A percentile compares a stretch with the other conserved stretches of the same genome.
These are phyloP conservation scores for Taphrina pruni DNA, from an alignment of 1,139 yeast genomes.

Conservation along the genomic window DNA sequence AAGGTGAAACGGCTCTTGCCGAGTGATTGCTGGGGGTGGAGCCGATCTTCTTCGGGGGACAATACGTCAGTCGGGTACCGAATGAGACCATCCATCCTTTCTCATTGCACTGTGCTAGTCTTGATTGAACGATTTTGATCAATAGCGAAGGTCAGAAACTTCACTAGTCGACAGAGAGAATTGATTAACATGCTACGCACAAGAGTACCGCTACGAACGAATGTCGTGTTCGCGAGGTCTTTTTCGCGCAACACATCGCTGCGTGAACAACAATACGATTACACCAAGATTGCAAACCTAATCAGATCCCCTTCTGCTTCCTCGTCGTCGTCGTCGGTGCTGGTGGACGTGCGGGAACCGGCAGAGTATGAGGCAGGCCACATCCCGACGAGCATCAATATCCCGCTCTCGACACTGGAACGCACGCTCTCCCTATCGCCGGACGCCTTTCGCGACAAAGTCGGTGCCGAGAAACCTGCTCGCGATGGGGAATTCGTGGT, in stretches of 20 bases:
- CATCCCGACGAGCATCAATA: slow-evolving; percentile 82
- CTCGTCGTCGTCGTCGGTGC: too few relatives aligned
- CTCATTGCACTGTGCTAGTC: not conserved
- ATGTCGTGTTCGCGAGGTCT: not conserved
- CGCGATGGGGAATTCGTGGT: slow-evolving; percentile 74
- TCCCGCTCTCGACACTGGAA: slow-evolving; percentile 89
- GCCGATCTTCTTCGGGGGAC: not conserved
- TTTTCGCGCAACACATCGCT: not conserved
- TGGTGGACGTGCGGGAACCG: slow-evolving; percentile 85
- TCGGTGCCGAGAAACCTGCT: slow-evolving; percentile 84
- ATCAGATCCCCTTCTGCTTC: not conserved
- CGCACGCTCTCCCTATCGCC: slow-evolving; percentile 84
- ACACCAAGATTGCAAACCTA: slow-evolving; percentile 7
- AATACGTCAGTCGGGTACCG: slow-evolving; percentile 8
- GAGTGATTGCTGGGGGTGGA: not conserved
- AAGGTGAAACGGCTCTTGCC: not conserved
- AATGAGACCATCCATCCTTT: slow-evolving; percentile 6
- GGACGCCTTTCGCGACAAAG: slow-evolving; percentile 79
- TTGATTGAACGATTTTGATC: not conserved
- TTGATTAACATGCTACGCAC: not conserved
- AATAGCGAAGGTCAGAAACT: not conserved
- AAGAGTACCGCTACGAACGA: not conserved
- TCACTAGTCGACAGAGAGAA: not conserved
- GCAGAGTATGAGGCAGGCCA: slow-evolving; percentile 69
- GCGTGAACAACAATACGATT: slow-evolving; percentile 12